These are phyloP conservation scores for Hyphopichia buzzinii DNA, from an alignment of 1,139 yeast species.

Conservation along the genomic window DNA sequence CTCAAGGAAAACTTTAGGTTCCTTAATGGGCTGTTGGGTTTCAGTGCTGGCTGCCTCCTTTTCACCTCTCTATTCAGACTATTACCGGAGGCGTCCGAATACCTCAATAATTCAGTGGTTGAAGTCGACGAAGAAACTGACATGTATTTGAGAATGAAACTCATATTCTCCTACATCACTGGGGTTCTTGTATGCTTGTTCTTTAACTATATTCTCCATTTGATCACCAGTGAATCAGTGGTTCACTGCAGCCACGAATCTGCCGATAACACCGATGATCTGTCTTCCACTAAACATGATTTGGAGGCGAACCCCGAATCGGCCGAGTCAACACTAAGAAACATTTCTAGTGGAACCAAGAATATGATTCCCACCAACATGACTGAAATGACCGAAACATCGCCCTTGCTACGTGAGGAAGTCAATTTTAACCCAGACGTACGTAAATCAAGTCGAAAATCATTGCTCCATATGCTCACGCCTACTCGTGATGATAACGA, in stretches of 20 bases:
- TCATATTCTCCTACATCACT: conserved; percentile 49
- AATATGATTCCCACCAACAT: neutral
- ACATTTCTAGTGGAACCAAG: neutral
- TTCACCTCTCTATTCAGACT: conserved; percentile 75
- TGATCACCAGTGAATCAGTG: conserved; percentile 74
- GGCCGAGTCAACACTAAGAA: neutral
- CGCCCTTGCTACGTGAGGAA: neutral
- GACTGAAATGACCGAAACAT: neutral
- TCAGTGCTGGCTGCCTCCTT: conserved; percentile 75
- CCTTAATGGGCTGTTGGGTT: conserved; percentile 61
- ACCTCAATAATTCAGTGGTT: conserved; percentile 15
- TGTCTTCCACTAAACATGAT: conserved; percentile 9
- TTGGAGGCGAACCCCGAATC: conserved; percentile 8
- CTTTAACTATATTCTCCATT: conserved; percentile 66
- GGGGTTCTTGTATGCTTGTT: conserved; percentile 63
- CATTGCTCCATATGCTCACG: conserved; percentile 26
- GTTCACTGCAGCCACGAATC: conserved; percentile 78
- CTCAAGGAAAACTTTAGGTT: conserved; percentile 61
- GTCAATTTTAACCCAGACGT: neutral
- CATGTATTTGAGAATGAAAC: conserved; percentile 25
- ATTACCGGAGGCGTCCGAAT: conserved; percentile 62
- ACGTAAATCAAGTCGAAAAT: conserved; percentile 14
- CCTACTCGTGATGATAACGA: conserved; percentile 18
- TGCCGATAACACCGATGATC: conserved; percentile 20
- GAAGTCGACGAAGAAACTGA: conserved; percentile 8